Evolutionary conservation across 169 alveolate genomes (phyloP).

Genomic region (Babesia ovis): DNA sequence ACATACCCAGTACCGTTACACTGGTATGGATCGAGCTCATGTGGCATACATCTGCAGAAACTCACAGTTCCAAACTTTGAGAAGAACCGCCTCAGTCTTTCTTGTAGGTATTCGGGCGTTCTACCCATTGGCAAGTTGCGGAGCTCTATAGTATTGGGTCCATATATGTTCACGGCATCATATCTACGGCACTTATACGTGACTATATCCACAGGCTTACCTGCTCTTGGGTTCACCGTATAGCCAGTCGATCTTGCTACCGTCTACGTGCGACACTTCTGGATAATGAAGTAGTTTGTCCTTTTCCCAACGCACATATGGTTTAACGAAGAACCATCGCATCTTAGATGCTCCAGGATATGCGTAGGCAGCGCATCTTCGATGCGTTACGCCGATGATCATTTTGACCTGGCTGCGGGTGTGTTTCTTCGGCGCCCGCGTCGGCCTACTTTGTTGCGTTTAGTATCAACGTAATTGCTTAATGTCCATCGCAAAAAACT

Average conservation of each 20-base stretch:
- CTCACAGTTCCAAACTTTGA: constrained; percentile 82
- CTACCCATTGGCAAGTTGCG: constrained; percentile 80
- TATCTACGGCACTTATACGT: constrained; percentile 19
- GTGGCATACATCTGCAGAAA: constrained; percentile 79
- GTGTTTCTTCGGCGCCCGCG: background rate
- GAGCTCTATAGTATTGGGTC: constrained; percentile 79
- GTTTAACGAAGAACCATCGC: constrained; percentile 66
- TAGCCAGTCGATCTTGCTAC: constrained; percentile 58
- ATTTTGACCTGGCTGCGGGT: background rate
- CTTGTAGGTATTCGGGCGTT: constrained; percentile 89
- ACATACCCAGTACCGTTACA: constrained; percentile 82
- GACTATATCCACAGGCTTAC: constrained; percentile 3
- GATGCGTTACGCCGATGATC: background rate
- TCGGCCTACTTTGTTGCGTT: background rate
- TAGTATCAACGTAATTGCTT: background rate
- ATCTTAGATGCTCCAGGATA: constrained; percentile 63
- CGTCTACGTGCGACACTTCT: constrained; percentile 48
- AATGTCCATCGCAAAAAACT: constrained; percentile 4
- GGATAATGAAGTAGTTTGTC: constrained; percentile 57
- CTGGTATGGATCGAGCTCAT: constrained; percentile 86
- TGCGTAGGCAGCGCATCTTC: constrained; percentile 49
- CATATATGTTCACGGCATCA: constrained; percentile 73
- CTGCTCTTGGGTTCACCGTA: constrained; percentile 52
- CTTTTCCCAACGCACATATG: constrained; percentile 57
- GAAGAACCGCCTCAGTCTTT: constrained; percentile 79